Evolutionary conservation across 805 yeast species (phyloP).

Genomic region (Candida coquimbonensis): DNA sequence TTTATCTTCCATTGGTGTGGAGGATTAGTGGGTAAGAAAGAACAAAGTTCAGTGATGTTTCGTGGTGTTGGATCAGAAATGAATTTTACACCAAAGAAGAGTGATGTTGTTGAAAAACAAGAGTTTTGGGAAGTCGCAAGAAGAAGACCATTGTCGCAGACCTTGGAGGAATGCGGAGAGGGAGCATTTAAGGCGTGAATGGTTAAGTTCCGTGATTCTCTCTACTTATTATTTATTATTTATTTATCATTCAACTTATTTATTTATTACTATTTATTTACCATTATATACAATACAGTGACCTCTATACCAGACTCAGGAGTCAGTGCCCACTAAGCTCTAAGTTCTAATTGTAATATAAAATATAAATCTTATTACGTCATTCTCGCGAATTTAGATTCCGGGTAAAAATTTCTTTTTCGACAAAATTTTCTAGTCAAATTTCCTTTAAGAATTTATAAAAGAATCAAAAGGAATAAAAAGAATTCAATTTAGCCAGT

Average conservation of each 20-base stretch:
- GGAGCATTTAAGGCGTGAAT: constrained; percentile 20
- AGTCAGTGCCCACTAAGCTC: too few species aligned
- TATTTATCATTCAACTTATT: constrained; percentile 1
- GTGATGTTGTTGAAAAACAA: constrained; percentile 30
- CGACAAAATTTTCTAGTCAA: too few species aligned
- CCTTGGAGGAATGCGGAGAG: constrained; percentile 63
- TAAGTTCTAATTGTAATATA: too few species aligned
- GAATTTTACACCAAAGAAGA: constrained; percentile 21
- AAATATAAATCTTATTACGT: too few species aligned
- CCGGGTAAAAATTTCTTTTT: neutral
- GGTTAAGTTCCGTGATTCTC: neutral
- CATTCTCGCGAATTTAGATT: too few species aligned
- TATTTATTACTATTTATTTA: neutral
- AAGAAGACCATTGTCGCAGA: constrained; percentile 78
- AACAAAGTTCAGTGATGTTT: constrained; percentile 28
- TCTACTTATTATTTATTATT: constrained; percentile 6
- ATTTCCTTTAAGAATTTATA: too few species aligned
- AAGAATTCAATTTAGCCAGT: too few species aligned
- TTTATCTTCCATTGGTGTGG: constrained; percentile 51
- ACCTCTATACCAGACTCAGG: too few species aligned
- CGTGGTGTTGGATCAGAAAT: constrained; percentile 23
- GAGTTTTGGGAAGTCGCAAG: constrained; percentile 76
- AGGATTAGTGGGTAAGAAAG: constrained; percentile 25
- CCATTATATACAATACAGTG: neutral
- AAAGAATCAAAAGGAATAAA: too few species aligned